These are phyloP conservation scores for Mentha longifolia DNA, from an alignment of 257 asterid genomes.

Conservation along the genomic window DNA sequence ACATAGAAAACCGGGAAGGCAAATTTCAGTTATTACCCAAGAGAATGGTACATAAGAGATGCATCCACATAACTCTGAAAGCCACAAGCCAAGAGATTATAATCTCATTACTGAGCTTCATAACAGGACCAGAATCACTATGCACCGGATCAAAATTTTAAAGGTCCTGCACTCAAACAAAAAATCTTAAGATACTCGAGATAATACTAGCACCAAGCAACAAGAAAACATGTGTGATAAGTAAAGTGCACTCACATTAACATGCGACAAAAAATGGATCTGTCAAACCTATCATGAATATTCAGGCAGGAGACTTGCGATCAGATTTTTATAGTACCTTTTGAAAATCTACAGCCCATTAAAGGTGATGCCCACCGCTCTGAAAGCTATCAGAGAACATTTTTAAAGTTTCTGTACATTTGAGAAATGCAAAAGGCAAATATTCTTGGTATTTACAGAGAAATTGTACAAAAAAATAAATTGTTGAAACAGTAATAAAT, in stretches of 20 bases:
- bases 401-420: conserved; percentile 10
- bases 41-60: conserved; percentile 4
- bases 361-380: conserved; percentile 1
- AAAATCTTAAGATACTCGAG: conserved; percentile 18
- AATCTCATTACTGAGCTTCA: conserved; percentile 21
- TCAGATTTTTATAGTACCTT: conserved; percentile 16
- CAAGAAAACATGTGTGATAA: background rate
- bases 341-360: conserved; percentile 1
- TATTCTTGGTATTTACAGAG: conserved; percentile 33
- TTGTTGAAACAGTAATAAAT: conserved; percentile 49
- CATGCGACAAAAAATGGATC: conserved; percentile 6
- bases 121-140: conserved; percentile 22
- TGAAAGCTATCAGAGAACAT: conserved; percentile 10
- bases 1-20: background rate
- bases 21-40: conserved; percentile 15
- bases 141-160: conserved; percentile 20
- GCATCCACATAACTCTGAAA: background rate
- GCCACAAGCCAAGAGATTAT: background rate
- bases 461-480: conserved; percentile 24
- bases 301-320: background rate
- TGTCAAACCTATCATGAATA: conserved; percentile 7
- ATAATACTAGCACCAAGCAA: conserved; percentile 8
- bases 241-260: conserved; percentile 23
- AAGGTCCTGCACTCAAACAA: conserved; percentile 30
- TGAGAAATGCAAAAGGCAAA: background rate